phyloP scores from a whole-genome alignment of 108 stramenopile species.

The Cylindrotheca closterium region DNA sequence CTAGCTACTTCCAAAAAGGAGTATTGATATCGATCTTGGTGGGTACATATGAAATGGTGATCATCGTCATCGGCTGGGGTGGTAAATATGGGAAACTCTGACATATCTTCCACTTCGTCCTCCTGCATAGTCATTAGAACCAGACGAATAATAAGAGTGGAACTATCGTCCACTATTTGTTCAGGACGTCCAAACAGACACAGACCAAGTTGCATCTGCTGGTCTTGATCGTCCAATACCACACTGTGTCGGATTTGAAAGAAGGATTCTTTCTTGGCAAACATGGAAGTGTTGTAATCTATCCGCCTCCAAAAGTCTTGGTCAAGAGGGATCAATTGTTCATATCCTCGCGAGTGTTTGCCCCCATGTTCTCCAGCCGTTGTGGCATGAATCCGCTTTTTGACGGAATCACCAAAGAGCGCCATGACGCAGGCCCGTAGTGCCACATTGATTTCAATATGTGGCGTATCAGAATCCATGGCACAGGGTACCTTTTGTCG shows the following conservation, averaged over 20 bases:
- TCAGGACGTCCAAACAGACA: conserved; percentile 22
- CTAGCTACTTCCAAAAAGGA: conserved; percentile 20
- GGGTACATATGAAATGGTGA: conserved; percentile 44
- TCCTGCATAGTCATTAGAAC: conserved; percentile 68
- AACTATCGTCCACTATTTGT: neutral
- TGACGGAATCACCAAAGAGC: conserved; percentile 42
- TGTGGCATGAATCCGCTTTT: conserved; percentile 24
- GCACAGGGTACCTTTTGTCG: conserved; percentile 10
- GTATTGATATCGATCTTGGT: conserved; percentile 33
- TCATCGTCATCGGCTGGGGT: conserved; percentile 42
- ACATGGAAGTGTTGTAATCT: neutral
- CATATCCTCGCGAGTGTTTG: conserved; percentile 41
- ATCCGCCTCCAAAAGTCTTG: conserved; percentile 21
- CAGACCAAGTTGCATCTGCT: conserved; percentile 52
- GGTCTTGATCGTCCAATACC: conserved; percentile 55
- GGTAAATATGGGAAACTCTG: conserved; percentile 47
- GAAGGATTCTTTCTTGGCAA: neutral
- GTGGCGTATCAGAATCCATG: neutral
- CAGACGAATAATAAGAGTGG: conserved; percentile 36
- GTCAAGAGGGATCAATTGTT: conserved; percentile 26
- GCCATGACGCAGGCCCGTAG: conserved; percentile 48
- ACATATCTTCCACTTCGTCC: conserved; percentile 52
- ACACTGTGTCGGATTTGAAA: conserved; percentile 46
- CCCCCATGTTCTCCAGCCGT: conserved; percentile 47
- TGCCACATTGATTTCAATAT: conserved; percentile 38